These are phyloP conservation scores for Cutaneotrichosporon cyanovorans DNA, from an alignment of 1,284 basidiomycete species.

Conservation along the genomic window DNA sequence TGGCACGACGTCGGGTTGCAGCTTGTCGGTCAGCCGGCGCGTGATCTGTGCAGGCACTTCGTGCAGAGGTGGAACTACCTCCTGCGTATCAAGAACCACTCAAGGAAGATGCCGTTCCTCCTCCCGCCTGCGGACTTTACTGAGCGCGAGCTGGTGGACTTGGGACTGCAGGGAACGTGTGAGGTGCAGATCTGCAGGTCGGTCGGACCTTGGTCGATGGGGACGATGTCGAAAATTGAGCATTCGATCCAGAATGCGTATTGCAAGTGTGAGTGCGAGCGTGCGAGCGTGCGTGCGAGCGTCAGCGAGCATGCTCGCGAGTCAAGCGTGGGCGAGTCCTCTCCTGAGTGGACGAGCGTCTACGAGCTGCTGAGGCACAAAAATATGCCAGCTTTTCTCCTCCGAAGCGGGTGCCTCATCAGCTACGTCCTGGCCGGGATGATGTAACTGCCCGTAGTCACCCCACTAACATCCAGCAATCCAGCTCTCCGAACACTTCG, in stretches of 20 bases:
- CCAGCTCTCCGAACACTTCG: conserved; percentile 70
- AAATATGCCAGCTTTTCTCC: no score
- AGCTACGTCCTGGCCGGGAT: no score
- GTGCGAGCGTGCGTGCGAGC: no score
- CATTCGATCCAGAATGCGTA: conserved; percentile 94
- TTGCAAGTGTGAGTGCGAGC: conserved; percentile 59
- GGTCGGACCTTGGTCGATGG: conserved; percentile 92
- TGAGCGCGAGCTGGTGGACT: conserved; percentile 65
- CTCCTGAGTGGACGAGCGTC: no score
- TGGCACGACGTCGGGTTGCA: conserved; percentile 98
- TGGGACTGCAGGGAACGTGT: conserved; percentile 88
- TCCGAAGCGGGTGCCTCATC: no score
- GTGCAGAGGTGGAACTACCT: conserved; percentile 90
- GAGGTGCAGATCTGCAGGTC: conserved; percentile 96
- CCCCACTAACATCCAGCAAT: conserved; percentile 65
- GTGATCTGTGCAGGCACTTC: conserved; percentile 93
- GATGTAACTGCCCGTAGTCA: no score
- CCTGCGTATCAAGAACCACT: conserved; percentile 90
- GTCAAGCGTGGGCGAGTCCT: not conserved
- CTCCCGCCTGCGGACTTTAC: conserved; percentile 90
- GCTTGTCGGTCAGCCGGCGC: conserved; percentile 89
- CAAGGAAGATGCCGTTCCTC: conserved; percentile 84
- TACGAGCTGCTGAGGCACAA: no score
- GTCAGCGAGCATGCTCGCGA: no score
- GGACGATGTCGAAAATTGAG: conserved; percentile 76